Percentiles rank a stretch among this genome's conserved stretches.
Conservation (phyloP, 805 yeast genomes). For the Schwanniomyces yamadae region DNA sequence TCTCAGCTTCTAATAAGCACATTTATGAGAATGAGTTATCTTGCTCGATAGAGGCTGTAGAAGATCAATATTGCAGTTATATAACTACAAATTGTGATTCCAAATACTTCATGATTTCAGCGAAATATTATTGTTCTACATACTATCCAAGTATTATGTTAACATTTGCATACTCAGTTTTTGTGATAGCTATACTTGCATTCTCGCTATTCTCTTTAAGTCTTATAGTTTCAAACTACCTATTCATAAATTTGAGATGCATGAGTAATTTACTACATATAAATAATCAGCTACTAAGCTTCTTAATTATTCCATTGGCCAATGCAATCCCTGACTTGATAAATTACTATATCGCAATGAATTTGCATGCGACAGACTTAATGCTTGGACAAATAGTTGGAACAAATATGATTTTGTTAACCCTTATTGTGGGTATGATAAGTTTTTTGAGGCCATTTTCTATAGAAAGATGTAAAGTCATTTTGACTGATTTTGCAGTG, state of each 20-base stretch:
- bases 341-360: slow-evolving; percentile 31
- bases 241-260: slow-evolving; percentile 29
- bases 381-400: slow-evolving; percentile 41
- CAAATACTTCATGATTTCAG: slow-evolving; percentile 26
- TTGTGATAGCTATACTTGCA: slow-evolving; percentile 13
- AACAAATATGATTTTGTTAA: slow-evolving; percentile 30
- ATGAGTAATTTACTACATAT: slow-evolving; percentile 23
- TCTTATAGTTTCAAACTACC: slow-evolving; percentile 33
- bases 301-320: slow-evolving; percentile 33
- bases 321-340: slow-evolving; percentile 39
- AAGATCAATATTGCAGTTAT: slow-evolving; percentile 14
- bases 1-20: too few species aligned
- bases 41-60: neutral
- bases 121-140: slow-evolving; percentile 26
- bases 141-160: slow-evolving; percentile 13
- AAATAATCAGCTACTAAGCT: slow-evolving; percentile 30
- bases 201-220: slow-evolving; percentile 26
- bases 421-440: slow-evolving; percentile 35
- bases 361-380: slow-evolving; percentile 27
- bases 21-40: neutral
- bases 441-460: slow-evolving; percentile 22
- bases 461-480: slow-evolving; percentile 15
- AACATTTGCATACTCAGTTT: slow-evolving; percentile 10
- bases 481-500: slow-evolving; percentile 29
- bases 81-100: slow-evolving; percentile 20